Evolutionary conservation across 225 moss, liverwort and hornwort genomes (phyloP), one percentile per base, ranked within the genome.

Genomic region (Anthoceros angustus): DNA sequence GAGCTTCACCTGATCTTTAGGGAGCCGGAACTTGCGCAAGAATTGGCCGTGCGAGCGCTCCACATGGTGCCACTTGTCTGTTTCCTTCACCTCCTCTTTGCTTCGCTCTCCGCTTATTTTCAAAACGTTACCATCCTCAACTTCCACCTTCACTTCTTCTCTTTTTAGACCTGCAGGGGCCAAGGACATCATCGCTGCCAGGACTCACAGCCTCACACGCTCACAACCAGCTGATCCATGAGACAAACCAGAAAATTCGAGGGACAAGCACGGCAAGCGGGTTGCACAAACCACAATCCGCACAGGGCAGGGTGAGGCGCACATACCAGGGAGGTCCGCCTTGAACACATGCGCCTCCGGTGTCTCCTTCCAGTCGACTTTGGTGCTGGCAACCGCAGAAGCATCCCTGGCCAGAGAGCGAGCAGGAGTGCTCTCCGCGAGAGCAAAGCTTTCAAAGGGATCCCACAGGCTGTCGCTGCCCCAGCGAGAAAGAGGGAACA

Each of bases 301-400:
- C 8, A 8, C 26, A 21, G 62, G 10, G 26, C 8, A 62, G 9
- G 62, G 8, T 32, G 26, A 18, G 9, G 21, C 8, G 23, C 38
- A 66, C 42, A 4, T 63, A 61, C 69, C 74, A 41, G 73, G 77
- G 12, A 77, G 71, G 42, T 74, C 77, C 11, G 68, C 74, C 46
- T 66, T 77, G 64, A 77, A 71, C n/a, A 77, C 61, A 48, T 77
- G 77, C 12, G 73, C 67, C 0, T 67, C 68, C 14, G 64, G 60
- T 12, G 74, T 80, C 71, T 75, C 80, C 23, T 67, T 39, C 74
- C 72, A 80, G 65, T 77, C 77, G 15, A 72, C 66, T 4, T 20
- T 66, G 18, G 72, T 75, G 38, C 66, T 70, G 7, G 72, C 80
- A 20, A 77, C 50, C 1, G 70, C 75, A 10, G 14, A 45, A 6